Evolutionary conservation across 2,329 filamentous ascomycete genomes (phyloP), one percentile per base, ranked within the genome.

Genomic region (Fusarium euwallaceae): DNA sequence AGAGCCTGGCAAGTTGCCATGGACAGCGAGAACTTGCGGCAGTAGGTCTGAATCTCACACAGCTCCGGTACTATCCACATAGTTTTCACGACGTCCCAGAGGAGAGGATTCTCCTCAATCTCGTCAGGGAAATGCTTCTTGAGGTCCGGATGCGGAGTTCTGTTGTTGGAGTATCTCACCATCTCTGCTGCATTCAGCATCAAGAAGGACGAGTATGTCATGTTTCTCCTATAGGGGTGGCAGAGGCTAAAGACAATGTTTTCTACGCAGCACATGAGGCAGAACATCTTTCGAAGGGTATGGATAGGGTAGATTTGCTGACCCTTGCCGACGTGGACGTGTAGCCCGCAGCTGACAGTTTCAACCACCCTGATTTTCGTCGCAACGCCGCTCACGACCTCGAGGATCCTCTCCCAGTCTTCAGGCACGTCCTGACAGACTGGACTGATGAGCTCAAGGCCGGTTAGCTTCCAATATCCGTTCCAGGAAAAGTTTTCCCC

Each of bases 301-400:
- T 67, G 64, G 4, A 70, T 48, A 1, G 67, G 27, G 10, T 75
- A 20, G 2, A 27, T 45, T 10, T 69, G 60, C 11, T 22, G 29
- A 3, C 73, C 71, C 43, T 76, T 78, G 24, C 64, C 61, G 5
- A 78, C 64, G 43, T 67, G 74, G 24, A 78, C 64, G 14, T 78
- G 69, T 14, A 76, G 64, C 6, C 75, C 73, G 27, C 71, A 78
- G 5, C 22, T 5, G 24, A 7, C 3, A 29, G 5, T 61, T 48
- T 12, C 7, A 17, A 55, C 27, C 16, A 75, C 36, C 27, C 76
- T 73, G 14, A 73, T 41, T 4, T 66, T 69, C n/a, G 43, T 62
- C 48, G 71, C 58, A 7, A 78, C n/a, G 14, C 71, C 60, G 16
- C 45, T 55, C 14, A 78, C 27, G 16, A 75, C 59, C 37, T 75